Base-by-base conservation (phyloP, 2,329 filamentous ascomycete genomes). In the Sphaerostilbella broomeana region DNA sequence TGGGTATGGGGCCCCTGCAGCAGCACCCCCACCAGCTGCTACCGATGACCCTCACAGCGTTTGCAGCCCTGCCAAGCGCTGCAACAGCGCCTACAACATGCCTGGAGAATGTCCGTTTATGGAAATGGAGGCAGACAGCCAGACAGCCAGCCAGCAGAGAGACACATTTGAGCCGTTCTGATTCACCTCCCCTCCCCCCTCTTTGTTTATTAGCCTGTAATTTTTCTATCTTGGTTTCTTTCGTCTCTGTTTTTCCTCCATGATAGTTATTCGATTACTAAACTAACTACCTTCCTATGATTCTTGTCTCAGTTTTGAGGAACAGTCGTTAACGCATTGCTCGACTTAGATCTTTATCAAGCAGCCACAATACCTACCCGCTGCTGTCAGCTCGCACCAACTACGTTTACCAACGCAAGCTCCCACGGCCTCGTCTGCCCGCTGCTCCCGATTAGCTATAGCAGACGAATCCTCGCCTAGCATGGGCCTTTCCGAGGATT, bases 401-500 rank as follows among this genome's bases (percentile, higher is more conserved):
- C 21, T 28, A n/a, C n/a, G n/a, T n/a, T n/a, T n/a, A n/a, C n/a
- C n/a, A n/a, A n/a, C n/a, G n/a, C n/a, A n/a, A n/a, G n/a, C n/a
- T 35, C 33, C 35, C 28, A 32, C 33, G 28, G 33, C 35, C n/a
- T 35, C 30, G 35, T 22, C 35, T 27, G 13, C 19, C 34, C 22
- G 20, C 29, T 13, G 17, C 25, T 20, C 32, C 36, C 18, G 28
- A 43, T 25, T 25, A 40, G 11, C 21, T 15, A 27, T 34, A 11
- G 35, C 15, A 22, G 31, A 46, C 42, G 46, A 52, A 59, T 59
- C 57, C 60, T 77, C 69, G 77, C 77, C 77, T 81, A 79, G 74
- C 75, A 81, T 82, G 77, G 76, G 75, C 72, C 64, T 73, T 67
- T 67, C 66, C 59, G 72, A 71, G 62, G 78, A 81, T 50, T 82